phyloP scores from a whole-genome alignment of 2,329 filamentous ascomycete genomes.

The Penicillium glabrum region DNA sequence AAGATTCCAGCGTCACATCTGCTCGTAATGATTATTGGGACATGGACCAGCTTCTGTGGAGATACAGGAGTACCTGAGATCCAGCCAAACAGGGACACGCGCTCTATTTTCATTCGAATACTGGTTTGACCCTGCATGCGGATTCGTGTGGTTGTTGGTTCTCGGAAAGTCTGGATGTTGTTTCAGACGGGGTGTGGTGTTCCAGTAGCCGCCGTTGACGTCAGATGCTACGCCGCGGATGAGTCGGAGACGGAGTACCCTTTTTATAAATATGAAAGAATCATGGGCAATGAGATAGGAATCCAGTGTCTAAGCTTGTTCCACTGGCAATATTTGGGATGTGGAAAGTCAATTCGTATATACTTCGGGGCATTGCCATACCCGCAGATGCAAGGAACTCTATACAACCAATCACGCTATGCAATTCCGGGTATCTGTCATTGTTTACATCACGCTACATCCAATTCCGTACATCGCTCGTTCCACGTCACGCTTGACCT shows the following conservation, averaged over 20 bases:
- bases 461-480: conserved; percentile 96
- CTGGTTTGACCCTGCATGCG: conserved; percentile 10
- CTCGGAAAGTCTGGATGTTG: conserved; percentile 9
- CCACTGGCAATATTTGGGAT: background rate
- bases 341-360: background rate
- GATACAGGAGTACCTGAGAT: background rate
- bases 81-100: background rate
- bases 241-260: background rate
- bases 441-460: conserved; percentile 73
- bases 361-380: background rate
- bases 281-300: background rate
- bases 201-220: conserved; percentile 27
- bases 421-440: conserved; percentile 19
- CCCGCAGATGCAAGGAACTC: background rate
- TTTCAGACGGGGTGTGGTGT: conserved; percentile 18
- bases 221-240: conserved; percentile 11
- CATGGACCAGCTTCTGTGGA: background rate
- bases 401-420: conserved; percentile 18
- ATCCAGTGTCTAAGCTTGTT: too few relatives aligned
- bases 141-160: conserved; percentile 3
- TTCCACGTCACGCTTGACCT: conserved; percentile 84
- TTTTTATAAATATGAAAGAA: background rate
- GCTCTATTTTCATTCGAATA: background rate
- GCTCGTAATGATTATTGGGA: background rate
- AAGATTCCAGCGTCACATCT: background rate